Conservation (phyloP, 2,329 filamentous ascomycete species). For the Trichoderma cornu-damae region DNA sequence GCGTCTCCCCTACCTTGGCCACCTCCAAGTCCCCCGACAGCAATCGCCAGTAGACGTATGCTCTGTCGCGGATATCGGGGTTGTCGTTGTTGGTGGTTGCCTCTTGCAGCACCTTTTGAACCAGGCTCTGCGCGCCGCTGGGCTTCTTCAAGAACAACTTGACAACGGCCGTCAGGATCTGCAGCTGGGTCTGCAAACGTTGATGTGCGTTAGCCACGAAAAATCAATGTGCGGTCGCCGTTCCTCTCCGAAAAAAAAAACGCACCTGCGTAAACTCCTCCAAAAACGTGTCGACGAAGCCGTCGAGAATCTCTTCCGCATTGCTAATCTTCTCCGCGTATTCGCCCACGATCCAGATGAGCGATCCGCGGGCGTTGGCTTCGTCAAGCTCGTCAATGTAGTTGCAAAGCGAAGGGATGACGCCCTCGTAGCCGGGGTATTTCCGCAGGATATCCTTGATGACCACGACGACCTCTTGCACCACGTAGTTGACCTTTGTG, state of each 20-base stretch:
- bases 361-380: slow-evolving; percentile 77
- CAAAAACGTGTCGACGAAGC: slow-evolving; percentile 90
- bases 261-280: slow-evolving; percentile 91
- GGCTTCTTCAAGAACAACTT: slow-evolving; percentile 98
- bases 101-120: slow-evolving; percentile 89
- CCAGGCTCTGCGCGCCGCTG: slow-evolving; percentile 80
- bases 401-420: slow-evolving; percentile 92
- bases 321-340: slow-evolving; percentile 99
- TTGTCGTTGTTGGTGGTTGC: slow-evolving; percentile 96
- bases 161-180: slow-evolving; percentile 94
- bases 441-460: slow-evolving; percentile 98
- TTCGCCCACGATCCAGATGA: slow-evolving; percentile 99
- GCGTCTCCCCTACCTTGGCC: slow-evolving; percentile 64
- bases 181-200: slow-evolving; percentile 84
- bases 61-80: slow-evolving; percentile 91
- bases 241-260: too few relatives aligned
- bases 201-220: slow-evolving; percentile 15
- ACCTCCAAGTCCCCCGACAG: slow-evolving; percentile 86
- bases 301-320: slow-evolving; percentile 85
- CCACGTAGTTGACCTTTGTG: slow-evolving; percentile 98
- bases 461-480: slow-evolving; percentile 97
- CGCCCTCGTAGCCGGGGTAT: slow-evolving; percentile 95
- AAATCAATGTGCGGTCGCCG: too few relatives aligned
- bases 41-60: slow-evolving; percentile 97
- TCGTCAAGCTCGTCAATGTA: slow-evolving; percentile 97